Percentiles rank a stretch among this genome's conserved stretches.
phyloP scores from a whole-genome alignment of 768 basidiomycete species.

The Boletus rex-veris region DNA sequence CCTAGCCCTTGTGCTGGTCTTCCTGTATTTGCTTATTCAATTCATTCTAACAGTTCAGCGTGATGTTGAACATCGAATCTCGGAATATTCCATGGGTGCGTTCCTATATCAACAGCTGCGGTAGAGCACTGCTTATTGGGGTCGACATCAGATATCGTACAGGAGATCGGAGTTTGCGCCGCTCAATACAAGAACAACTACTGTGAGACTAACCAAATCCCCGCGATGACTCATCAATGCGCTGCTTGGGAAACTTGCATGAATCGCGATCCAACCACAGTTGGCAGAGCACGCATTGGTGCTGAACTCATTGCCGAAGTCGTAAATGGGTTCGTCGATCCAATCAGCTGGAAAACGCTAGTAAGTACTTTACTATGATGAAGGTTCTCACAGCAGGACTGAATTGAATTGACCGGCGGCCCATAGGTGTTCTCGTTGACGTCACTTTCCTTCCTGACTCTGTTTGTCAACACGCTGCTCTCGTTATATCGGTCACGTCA shows the following conservation, averaged over 20 bases:
- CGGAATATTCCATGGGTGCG: conserved; percentile 84
- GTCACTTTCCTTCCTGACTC: conserved; percentile 70
- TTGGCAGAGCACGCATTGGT: conserved; percentile 85
- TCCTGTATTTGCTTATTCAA: conserved; percentile 80
- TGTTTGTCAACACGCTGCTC: conserved; percentile 78
- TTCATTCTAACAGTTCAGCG: conserved; percentile 88
- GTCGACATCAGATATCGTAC: conserved; percentile 66
- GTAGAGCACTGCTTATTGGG: conserved; percentile 19
- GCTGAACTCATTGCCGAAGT: conserved; percentile 96
- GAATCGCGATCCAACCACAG: conserved; percentile 87
- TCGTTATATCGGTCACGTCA: conserved; percentile 72
- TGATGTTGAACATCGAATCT: conserved; percentile 84
- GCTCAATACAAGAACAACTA: conserved; percentile 77
- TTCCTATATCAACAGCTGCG: conserved; percentile 10
- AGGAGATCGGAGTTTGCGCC: conserved; percentile 88
- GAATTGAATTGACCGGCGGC: conserved; percentile 14
- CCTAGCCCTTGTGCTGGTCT: conserved; percentile 73
- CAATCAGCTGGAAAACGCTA: conserved; percentile 96
- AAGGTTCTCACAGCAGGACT: conserved; percentile 9
- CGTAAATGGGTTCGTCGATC: conserved; percentile 94
- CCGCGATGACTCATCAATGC: conserved; percentile 87
- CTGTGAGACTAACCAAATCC: conserved; percentile 72
- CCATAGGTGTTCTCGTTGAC: conserved; percentile 68
- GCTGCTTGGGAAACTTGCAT: conserved; percentile 91
- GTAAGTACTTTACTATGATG: conserved; percentile 44